Base-by-base conservation (phyloP, 1,284 basidiomycete species). In the Porogramme epimiltina region DNA sequence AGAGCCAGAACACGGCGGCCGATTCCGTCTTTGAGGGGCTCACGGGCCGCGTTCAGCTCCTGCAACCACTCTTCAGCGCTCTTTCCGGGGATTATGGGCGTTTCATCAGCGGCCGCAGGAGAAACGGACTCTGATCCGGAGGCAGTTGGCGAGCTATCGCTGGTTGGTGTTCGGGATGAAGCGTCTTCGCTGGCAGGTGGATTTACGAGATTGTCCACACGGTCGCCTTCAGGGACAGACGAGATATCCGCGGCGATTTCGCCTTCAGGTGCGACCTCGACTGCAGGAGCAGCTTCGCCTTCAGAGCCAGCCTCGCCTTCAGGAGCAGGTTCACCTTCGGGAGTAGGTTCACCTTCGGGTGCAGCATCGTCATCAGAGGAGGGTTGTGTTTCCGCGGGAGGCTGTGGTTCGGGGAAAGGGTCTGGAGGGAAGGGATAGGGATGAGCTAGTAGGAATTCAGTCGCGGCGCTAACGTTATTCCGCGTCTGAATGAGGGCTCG, bases 391-490 rank as follows among this genome's bases (percentile, higher is more conserved):
- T 66, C 44, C 3, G 62, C 61, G 33, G 58, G 66, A 1, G 59
- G 66, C 1, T 61, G 69, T 18, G 72, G 72, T 15, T 73, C 68
- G 3, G 69, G 66, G 15, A 73, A 73, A 1, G 76, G 82, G 60
- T 89, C 87, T 6, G 84, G 80, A 26, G 82, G 81, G 49, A 93
- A 80, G 3, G 89, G 80, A 63, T 91, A 91, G 0, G 93, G 94
- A 63, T 93, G 87, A 1, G 82, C 81, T 20, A 99, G 76, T 1
- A 99, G 78, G 18, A 93, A 78, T 62, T 99, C 96, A 0, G 96
- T 90, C 2, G 97, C 97, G 5, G 90, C 85, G 34, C 80, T 87
- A 60, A 98, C 78, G 62, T 97, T 97, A 72, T 98, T 98, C 55
- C 89, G 84, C 15, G 89, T 87, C 20, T 95, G 88, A 19, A 80